Evolutionary conservation across 2,329 filamentous ascomycete genomes (phyloP).

Genomic region (Ceratocystiopsis sp.): DNA sequence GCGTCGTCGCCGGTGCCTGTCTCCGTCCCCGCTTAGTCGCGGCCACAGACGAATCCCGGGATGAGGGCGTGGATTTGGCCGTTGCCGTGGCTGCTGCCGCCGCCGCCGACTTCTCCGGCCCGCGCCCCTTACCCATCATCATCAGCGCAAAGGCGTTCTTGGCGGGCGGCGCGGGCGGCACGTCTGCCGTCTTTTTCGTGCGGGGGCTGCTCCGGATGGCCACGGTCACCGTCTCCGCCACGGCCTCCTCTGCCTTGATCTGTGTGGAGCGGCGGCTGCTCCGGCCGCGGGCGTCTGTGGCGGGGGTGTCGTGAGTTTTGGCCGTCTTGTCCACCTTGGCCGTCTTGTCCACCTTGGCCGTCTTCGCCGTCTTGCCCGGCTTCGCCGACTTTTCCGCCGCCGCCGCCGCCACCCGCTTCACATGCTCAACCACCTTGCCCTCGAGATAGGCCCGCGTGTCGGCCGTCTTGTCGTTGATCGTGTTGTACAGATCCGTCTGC

Average conservation of each 20-base stretch:
- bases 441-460: constrained; percentile 65
- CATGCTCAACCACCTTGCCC: constrained; percentile 52
- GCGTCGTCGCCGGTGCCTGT: too few relatives aligned
- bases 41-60: too few relatives aligned
- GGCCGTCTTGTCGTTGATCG: constrained; percentile 36
- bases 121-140: constrained; percentile 30
- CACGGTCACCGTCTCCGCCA: not conserved
- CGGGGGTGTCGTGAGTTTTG: too few relatives aligned
- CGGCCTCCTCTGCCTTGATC: not conserved
- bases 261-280: not conserved
- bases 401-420: constrained; percentile 28
- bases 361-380: too few relatives aligned
- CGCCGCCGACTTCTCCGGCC: constrained; percentile 10
- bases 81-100: too few relatives aligned
- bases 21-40: too few relatives aligned
- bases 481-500: constrained; percentile 77
- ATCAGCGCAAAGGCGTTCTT: constrained; percentile 32
- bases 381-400: not conserved
- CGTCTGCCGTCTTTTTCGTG: constrained; percentile 13
- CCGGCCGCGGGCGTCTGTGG: not conserved
- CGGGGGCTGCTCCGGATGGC: constrained; percentile 21
- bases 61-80: constrained; percentile 20
- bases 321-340: not conserved
- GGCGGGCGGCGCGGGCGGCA: constrained; percentile 8
- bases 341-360: too few relatives aligned